Percentiles rank a stretch among this genome's conserved stretches.
Evolutionary conservation across 495 filamentous ascomycete species (phyloP).

Genomic region (Penicillium bovifimosum): DNA sequence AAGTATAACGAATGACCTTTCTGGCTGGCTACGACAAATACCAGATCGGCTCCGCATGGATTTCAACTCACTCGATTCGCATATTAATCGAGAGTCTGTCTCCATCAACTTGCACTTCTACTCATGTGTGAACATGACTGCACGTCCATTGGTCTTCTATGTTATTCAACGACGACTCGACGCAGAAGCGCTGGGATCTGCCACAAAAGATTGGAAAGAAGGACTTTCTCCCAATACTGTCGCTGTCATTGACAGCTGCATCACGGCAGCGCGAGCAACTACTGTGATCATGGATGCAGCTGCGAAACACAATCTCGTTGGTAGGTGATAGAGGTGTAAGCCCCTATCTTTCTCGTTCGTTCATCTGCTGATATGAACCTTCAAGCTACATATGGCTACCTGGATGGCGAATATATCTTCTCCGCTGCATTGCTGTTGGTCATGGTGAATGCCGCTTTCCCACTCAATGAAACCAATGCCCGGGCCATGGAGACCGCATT

Average conservation of each 20-base stretch:
- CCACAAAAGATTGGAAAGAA: slow-evolving; percentile 36
- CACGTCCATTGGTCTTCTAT: slow-evolving; percentile 44
- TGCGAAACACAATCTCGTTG: slow-evolving; percentile 40
- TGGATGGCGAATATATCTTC: slow-evolving; percentile 47
- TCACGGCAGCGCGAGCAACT: slow-evolving; percentile 42
- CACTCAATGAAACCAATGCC: slow-evolving; percentile 31
- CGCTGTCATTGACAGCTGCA: slow-evolving; percentile 44
- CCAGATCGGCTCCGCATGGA: slow-evolving; percentile 42
- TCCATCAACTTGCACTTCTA: slow-evolving; percentile 47
- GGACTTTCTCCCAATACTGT: slow-evolving; percentile 38
- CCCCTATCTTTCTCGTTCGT: neutral
- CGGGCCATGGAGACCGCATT: slow-evolving; percentile 40
- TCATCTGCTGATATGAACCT: neutral
- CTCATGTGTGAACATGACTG: slow-evolving; percentile 49
- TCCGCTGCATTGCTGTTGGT: slow-evolving; percentile 44
- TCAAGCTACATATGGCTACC: slow-evolving; percentile 46
- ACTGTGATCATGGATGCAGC: slow-evolving; percentile 44
- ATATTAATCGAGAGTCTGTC: slow-evolving; percentile 39
- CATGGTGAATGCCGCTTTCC: slow-evolving; percentile 47
- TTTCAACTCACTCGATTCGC: slow-evolving; percentile 31
- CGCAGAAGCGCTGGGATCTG: slow-evolving; percentile 17
- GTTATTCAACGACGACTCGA: slow-evolving; percentile 43
- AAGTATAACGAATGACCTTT: slow-evolving; percentile 39
- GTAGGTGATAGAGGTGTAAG: slow-evolving; percentile 13
- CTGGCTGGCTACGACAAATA: slow-evolving; percentile 36